These are phyloP conservation scores for Rhizopogon vesiculosus DNA, from an alignment of 768 basidiomycete genomes.

Conservation along the genomic window DNA sequence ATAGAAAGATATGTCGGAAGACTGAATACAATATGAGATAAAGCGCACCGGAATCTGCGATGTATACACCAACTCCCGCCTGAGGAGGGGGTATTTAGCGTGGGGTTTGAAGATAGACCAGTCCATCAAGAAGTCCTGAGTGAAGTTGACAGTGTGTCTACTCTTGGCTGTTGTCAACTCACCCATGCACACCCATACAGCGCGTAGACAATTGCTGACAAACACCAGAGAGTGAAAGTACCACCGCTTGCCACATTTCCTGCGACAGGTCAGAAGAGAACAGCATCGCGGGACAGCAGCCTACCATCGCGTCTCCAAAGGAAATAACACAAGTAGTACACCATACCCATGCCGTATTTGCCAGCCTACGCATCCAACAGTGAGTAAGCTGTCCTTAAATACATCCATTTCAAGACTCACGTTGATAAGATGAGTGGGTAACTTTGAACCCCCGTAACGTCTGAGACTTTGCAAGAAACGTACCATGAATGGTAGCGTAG, in stretches of 20 bases:
- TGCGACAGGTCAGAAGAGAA: background rate
- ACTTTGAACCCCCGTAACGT: constrained; percentile 77
- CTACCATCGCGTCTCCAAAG: constrained; percentile 70
- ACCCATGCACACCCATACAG: constrained; percentile 81
- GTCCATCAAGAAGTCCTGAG: constrained; percentile 82
- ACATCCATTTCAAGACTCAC: constrained; percentile 36
- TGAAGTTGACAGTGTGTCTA: background rate
- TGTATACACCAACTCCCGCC: constrained; percentile 71
- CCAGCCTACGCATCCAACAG: constrained; percentile 54
- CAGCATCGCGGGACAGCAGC: background rate
- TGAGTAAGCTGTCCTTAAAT: background rate
- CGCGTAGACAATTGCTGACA: constrained; percentile 59
- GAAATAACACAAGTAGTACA: constrained; percentile 64
- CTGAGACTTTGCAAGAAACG: constrained; percentile 85
- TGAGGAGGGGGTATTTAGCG: constrained; percentile 54
- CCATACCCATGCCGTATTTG: constrained; percentile 71
- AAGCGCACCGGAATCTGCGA: constrained; percentile 51
- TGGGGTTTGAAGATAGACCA: constrained; percentile 77
- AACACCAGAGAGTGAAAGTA: constrained; percentile 63
- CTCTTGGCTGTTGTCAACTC: constrained; percentile 15
- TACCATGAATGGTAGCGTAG: constrained; percentile 61
- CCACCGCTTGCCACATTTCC: constrained; percentile 35
- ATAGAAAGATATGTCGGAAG: background rate
- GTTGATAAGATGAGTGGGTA: constrained; percentile 82
- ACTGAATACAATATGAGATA: background rate